These are phyloP conservation scores for Emmonsia crescens DNA, from an alignment of 2,329 filamentous ascomycete species.

Conservation along the genomic window DNA sequence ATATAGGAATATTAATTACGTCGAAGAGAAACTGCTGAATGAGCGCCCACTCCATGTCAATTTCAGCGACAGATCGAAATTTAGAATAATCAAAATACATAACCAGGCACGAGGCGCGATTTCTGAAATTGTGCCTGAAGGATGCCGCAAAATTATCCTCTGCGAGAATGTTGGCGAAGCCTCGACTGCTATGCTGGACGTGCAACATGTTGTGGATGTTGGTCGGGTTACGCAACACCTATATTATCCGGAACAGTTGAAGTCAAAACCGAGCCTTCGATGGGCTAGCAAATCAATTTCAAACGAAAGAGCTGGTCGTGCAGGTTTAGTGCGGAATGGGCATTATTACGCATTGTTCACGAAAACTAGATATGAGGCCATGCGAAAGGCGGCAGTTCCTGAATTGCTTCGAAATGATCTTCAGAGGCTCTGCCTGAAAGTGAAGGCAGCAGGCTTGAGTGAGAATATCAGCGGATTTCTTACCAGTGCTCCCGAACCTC, in stretches of 20 bases:
- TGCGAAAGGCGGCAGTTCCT: slow-evolving; percentile 25
- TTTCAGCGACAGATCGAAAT: slow-evolving; percentile 30
- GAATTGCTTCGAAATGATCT: slow-evolving; percentile 37
- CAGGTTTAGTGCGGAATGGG: slow-evolving; percentile 39
- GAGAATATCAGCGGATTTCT: slow-evolving; percentile 34
- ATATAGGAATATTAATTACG: slow-evolving; percentile 27
- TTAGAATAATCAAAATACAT: slow-evolving; percentile 38
- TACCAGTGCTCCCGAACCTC: slow-evolving; percentile 38
- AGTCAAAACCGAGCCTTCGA: slow-evolving; percentile 29
- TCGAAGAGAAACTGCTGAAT: slow-evolving; percentile 21
- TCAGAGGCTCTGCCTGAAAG: slow-evolving; percentile 34
- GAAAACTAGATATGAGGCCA: slow-evolving; percentile 23
- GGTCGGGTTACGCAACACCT: slow-evolving; percentile 32
- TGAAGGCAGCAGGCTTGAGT: slow-evolving; percentile 31
- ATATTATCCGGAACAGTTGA: slow-evolving; percentile 32
- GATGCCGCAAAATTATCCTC: slow-evolving; percentile 40
- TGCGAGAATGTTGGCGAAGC: slow-evolving; percentile 44
- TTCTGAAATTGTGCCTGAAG: slow-evolving; percentile 29
- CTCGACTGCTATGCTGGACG: slow-evolving; percentile 42
- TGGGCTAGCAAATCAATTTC: slow-evolving; percentile 41
- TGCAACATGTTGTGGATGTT: slow-evolving; percentile 40
- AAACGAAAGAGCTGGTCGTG: slow-evolving; percentile 40
- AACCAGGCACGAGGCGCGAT: slow-evolving; percentile 35
- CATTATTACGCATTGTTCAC: slow-evolving; percentile 42
- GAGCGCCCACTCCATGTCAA: slow-evolving; percentile 26